A percentile compares a stretch with the other conserved stretches of the same genome.
Evolutionary conservation across 108 stramenopile genomes (phyloP).

Genomic region (Skeletonema costatum): DNA sequence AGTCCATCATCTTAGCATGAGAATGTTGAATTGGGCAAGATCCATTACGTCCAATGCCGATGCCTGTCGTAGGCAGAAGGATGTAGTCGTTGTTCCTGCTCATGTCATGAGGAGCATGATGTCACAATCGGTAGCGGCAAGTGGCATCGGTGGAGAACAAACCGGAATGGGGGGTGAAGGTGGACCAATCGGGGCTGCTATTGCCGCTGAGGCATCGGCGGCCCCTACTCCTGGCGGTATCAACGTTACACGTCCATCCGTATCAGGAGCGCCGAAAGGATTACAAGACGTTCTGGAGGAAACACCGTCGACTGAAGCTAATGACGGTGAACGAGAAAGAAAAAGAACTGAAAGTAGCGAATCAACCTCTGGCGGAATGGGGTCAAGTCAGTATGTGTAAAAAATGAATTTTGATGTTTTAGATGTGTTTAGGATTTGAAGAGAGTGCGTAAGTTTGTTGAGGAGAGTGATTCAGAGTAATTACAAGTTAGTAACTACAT

Average conservation of each 20-base stretch:
- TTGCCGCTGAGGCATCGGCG: neutral
- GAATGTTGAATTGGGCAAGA: constrained; percentile 49
- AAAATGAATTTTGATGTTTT: neutral
- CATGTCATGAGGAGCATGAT: constrained; percentile 16
- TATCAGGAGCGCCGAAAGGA: neutral
- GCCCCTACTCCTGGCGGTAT: neutral
- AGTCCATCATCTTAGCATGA: constrained; percentile 39
- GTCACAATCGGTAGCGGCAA: neutral
- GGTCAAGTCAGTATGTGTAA: constrained; percentile 21
- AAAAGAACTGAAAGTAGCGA: constrained; percentile 10
- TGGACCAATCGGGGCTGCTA: neutral
- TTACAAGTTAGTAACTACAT: too few species aligned
- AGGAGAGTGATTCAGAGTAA: too few species aligned
- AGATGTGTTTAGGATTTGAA: neutral
- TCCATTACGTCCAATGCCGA: constrained; percentile 41
- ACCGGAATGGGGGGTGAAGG: neutral
- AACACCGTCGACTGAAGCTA: neutral
- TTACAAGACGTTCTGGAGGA: neutral
- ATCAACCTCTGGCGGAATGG: constrained; percentile 13
- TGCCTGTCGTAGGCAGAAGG: constrained; percentile 30
- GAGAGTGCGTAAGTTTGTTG: too few species aligned
- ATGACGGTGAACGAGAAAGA: neutral
- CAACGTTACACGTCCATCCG: neutral
- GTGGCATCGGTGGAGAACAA: neutral
- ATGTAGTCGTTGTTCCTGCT: constrained; percentile 25